These are phyloP conservation scores for Arabidopsis suecica DNA, from an alignment of 345 rosid genomes.

Conservation along the genomic window DNA sequence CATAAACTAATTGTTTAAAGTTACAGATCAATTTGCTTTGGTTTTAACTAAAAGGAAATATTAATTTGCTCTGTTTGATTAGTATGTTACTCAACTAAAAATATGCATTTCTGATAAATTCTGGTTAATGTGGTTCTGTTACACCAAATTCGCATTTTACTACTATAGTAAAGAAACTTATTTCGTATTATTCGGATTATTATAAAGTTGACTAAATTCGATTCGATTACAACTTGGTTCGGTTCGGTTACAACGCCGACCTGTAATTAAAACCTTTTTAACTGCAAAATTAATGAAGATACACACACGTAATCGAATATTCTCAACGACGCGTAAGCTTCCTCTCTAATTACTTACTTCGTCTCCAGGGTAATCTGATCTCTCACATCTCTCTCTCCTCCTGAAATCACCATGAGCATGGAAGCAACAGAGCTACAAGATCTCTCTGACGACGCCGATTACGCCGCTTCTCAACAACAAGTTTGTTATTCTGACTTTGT, in stretches of 20 bases:
- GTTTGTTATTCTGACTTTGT: constrained; percentile 46
- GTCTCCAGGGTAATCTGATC: constrained; percentile 43
- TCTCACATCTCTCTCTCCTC: constrained; percentile 12
- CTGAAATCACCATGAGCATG: constrained; percentile 53
- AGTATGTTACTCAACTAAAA: not conserved
- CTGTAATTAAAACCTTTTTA: not conserved
- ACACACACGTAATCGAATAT: constrained; percentile 37
- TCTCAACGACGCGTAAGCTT: constrained; percentile 39
- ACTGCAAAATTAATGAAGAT: not conserved
- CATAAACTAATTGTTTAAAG: no score
- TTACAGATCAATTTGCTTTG: not conserved
- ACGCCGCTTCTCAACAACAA: constrained; percentile 86
- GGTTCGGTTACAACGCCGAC: not conserved
- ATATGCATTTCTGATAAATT: not conserved
- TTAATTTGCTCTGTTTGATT: not conserved
- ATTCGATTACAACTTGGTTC: not conserved
- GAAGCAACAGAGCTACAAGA: constrained; percentile 84
- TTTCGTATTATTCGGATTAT: not conserved
- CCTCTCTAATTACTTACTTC: constrained; percentile 40
- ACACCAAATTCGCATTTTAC: not conserved
- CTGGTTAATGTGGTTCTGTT: not conserved
- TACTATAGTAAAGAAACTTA: not conserved
- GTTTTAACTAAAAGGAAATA: not conserved
- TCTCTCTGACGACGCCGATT: constrained; percentile 97
- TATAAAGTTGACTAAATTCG: not conserved